Base-by-base conservation (phyloP, 1,284 basidiomycete species). In the Wallemia hederae region DNA sequence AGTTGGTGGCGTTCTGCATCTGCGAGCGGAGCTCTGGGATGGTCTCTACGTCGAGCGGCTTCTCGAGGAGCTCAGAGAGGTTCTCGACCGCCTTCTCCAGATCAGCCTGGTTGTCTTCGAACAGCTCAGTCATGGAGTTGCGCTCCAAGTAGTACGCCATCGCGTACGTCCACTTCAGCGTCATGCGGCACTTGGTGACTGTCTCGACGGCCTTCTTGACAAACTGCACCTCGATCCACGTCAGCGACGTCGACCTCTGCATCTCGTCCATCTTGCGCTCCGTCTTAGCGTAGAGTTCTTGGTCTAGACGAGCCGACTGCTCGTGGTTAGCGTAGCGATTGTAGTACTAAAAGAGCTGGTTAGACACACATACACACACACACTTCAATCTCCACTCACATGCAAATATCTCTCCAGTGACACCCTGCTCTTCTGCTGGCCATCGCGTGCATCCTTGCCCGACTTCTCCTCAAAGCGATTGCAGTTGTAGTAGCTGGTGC, bases 231-330 rank as follows among this genome's bases (percentile, higher is more conserved):
- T 98, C 91, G 66, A 97, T 97, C 92, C 92, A 98, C 1, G 89
- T 90, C 34, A 98, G 73, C 61, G 82, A 78, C 1, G 87, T 87
- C 7, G 81, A 82, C 64, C 87, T 78, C 74, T 97, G 92, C 84
- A 98, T 92, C 72, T 94, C 87, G 72, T 97, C 90, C 92, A 98
- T 98, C 80, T 97, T 97, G 79, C 91, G 91, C 77, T 98, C 91
- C 1, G 91, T 97, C 72, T 89, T 87, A 61, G 78, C 77, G 71
- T 94, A 91, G 59, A 97, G 75, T 66, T 97, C 88, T 22, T 86
- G 74, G 25, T 94, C 91, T 49, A 98, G 80, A 72, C 90, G 91
- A 59, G 91, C 89, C 15, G 89, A 94, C 71, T 96, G 91, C 70
- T 97, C 91, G 72, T 98, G 92, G 71, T 98, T 98, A 11, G 91